Evolutionary conservation across 129 eudicot species (phyloP).

Genomic region (Tagetes erecta): DNA sequence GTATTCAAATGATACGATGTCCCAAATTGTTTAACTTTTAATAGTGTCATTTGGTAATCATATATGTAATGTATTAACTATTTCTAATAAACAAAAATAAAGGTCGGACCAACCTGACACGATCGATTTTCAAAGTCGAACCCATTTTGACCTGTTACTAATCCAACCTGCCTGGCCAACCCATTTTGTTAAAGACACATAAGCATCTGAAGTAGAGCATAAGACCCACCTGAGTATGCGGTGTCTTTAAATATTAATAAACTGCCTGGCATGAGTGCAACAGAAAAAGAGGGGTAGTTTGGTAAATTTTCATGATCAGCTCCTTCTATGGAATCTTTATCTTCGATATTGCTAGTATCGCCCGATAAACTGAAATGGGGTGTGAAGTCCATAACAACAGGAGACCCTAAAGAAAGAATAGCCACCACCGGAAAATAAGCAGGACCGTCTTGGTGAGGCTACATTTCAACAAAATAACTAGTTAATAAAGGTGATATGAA

Average conservation of each 20-base stretch:
- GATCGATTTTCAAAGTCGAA: background rate
- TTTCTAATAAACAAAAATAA: background rate
- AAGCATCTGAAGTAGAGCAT: background rate
- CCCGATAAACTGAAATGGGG: slow-evolving; percentile 58
- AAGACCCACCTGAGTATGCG: slow-evolving; percentile 67
- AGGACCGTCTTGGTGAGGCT: slow-evolving; percentile 99
- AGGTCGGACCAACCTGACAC: background rate
- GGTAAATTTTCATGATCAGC: slow-evolving; percentile 20
- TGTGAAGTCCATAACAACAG: slow-evolving; percentile 84
- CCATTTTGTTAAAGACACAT: background rate
- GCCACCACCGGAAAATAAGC: slow-evolving; percentile 96
- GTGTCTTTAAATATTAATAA: slow-evolving; percentile 81
- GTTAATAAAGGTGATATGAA: slow-evolving; percentile 9
- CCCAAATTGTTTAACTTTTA: background rate
- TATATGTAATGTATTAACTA: background rate
- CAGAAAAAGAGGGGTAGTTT: slow-evolving; percentile 57
- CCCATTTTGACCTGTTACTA: background rate
- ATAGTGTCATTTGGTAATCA: background rate
- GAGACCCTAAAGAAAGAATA: slow-evolving; percentile 88
- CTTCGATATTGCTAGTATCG: slow-evolving; percentile 18
- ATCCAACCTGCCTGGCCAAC: background rate
- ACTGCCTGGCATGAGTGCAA: slow-evolving; percentile 83
- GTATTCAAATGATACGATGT: background rate
- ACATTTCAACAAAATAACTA: slow-evolving; percentile 26
- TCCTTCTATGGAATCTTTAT: slow-evolving; percentile 23